Evolutionary conservation across 306 rosid species (phyloP), one percentile per base, ranked within the genome.

Genomic region (Geum urbanum): DNA sequence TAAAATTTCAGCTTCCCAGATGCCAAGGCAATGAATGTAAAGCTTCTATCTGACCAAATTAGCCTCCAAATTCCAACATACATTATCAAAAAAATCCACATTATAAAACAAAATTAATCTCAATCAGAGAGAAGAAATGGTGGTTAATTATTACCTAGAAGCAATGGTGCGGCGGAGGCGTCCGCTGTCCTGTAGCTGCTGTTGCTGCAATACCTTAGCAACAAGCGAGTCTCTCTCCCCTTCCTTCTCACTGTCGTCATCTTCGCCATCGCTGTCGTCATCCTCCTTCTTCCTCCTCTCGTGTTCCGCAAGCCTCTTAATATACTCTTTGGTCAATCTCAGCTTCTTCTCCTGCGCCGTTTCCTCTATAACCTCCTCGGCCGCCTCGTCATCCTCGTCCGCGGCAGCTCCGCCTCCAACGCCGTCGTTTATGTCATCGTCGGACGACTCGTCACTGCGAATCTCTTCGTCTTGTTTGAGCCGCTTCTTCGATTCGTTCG

Each of bases 101-200:
- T 27, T 27, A 27, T 22, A 27, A n/a, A 44, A 8, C 48, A 20
- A 32, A 51, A 40, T 20, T 7, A 18, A 3, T 51, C 32, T 6
- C 13, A 69, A 55, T 4, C 5, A 37, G 51, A 63, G 5, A n/a
- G n/a, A 18, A 9, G 16, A 43, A 62, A 22, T 5, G 22, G 27
- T 9, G 4, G 32, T 27, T n/a, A n/a, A n/a, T n/a, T 27, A 27
- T 59, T 65, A 89, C 98, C 89, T 89, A 2, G 91, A 86, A 46
- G 97, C 96, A 68, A 94, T 80, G 55, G 77, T 74, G 76, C 89
- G 84, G 40, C 99, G 80, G 11, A 86, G 75, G 9, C 97, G 86
- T 4, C 99, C 99, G 13, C 91, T 91, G 66, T 94, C 96, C 67
- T 91, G 96, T 5, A 84, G 88, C 63, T 89, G 97, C 49, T 91